A percentile compares a stretch with the other conserved stretches of the same genome.
These are phyloP conservation scores for Dujonia santamariae DNA, from an alignment of 1,139 yeast species.

Conservation along the genomic window DNA sequence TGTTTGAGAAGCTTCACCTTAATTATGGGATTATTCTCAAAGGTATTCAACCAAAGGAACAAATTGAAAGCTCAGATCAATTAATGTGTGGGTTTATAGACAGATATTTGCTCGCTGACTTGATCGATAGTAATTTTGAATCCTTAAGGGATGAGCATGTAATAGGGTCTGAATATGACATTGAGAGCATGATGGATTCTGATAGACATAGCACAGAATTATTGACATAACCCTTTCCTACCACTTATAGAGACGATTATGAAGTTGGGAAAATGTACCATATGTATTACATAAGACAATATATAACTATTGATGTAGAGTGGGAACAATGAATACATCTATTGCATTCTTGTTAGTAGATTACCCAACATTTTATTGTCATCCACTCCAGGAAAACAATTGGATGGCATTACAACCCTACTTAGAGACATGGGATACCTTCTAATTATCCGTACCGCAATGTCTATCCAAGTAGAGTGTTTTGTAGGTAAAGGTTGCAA, in stretches of 20 bases:
- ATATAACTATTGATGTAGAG: no score
- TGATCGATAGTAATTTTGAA: conserved; percentile 29
- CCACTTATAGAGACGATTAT: conserved; percentile 2
- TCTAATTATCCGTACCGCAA: no score
- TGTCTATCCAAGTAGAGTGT: no score
- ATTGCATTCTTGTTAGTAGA: no score
- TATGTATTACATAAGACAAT: no score
- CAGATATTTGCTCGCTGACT: conserved; percentile 31
- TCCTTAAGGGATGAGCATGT: conserved; percentile 10
- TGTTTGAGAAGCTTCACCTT: conserved; percentile 39
- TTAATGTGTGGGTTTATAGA: conserved; percentile 40
- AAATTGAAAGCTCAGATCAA: no score
- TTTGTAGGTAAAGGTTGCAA: no score
- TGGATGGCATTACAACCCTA: no score
- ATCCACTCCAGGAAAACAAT: no score
- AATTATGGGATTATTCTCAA: conserved; percentile 33
- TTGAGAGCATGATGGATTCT: conserved; percentile 13
- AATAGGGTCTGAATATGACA: conserved; percentile 14
- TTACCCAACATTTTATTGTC: no score
- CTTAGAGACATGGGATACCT: no score
- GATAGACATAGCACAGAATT: conserved; percentile 25
- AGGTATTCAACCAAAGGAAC: conserved; percentile 5
- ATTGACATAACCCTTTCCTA: conserved; percentile 19
- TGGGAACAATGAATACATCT: no score
- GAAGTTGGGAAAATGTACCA: conserved; percentile 9